Conservation (phyloP, 2,329 filamentous ascomycete genomes). For the Penicillium sp. region DNA sequence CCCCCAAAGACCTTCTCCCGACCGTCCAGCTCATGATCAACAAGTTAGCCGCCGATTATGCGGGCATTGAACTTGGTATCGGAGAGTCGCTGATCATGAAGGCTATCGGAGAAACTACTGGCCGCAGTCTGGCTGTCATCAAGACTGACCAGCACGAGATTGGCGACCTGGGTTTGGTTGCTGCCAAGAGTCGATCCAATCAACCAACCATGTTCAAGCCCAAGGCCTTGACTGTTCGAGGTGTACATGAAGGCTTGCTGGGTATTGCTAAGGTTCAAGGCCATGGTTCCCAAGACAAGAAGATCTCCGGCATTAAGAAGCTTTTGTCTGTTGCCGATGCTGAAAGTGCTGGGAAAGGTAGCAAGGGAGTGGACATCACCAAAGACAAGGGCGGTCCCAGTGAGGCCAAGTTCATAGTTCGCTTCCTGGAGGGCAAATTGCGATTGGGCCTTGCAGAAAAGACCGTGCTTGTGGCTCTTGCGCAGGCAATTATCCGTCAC, state of each 20-base stretch:
- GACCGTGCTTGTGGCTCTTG: constrained; percentile 82
- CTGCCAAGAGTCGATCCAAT: constrained; percentile 89
- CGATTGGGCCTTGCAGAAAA: constrained; percentile 86
- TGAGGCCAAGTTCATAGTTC: constrained; percentile 88
- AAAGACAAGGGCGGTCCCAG: constrained; percentile 91
- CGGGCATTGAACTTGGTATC: constrained; percentile 95
- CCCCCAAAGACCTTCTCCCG: constrained; percentile 77
- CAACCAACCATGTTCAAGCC: constrained; percentile 99
- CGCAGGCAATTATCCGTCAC: constrained; percentile 81
- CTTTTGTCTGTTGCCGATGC: constrained; percentile 85
- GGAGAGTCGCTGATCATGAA: constrained; percentile 99
- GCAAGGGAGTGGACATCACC: constrained; percentile 67
- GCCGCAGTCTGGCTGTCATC: constrained; percentile 79
- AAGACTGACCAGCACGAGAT: constrained; percentile 96
- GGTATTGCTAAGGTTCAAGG: constrained; percentile 81
- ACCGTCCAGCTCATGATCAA: constrained; percentile 96
- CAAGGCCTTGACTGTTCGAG: constrained; percentile 78
- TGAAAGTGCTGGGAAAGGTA: constrained; percentile 61
- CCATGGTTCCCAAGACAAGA: constrained; percentile 80
- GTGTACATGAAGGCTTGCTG: constrained; percentile 83
- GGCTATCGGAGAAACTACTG: constrained; percentile 90
- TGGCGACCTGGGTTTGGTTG: constrained; percentile 88
- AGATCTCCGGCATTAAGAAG: constrained; percentile 94
- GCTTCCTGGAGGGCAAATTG: constrained; percentile 91
- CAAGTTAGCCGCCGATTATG: constrained; percentile 93